Evolutionary conservation across 352 stramenopile genomes (phyloP), one percentile per base, ranked within the genome.

Genomic region (Pythium myriotylum): DNA sequence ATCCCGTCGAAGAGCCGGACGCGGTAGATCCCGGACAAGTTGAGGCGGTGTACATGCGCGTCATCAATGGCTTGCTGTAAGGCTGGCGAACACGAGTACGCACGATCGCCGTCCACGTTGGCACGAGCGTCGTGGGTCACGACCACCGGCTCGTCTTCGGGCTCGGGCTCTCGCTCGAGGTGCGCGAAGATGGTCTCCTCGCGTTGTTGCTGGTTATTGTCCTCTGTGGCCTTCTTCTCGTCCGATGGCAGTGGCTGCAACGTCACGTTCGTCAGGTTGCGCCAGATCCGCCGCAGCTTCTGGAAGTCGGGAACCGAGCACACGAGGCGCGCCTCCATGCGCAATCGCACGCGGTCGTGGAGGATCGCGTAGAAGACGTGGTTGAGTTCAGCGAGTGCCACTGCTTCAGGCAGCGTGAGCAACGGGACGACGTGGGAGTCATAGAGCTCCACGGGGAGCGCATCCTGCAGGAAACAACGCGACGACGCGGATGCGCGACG

Each of bases 1-100:
- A 88, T 73, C 7, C 79, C 79, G 26, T 83, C 70, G n/a, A 86
- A 86, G 17, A 87, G 67, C 7, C 59, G 63, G 27, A 90, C 80
- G 29, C 66, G 71, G 16, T 59, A 65, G 49, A 85, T 81, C 0
- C 76, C 74, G 1, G 74, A 82, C 46, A 88, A 56, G 35, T 85
- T 88, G 17, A 88, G 63, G 0, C 58, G 67, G 27, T 76, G 73
- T 10, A 87, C 50, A 26, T 53, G 61, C 20, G 56, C 32, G 22
- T 51, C 40, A 0, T 23, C 17, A 32, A 90, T 72, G 26, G 48
- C 65, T 17, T 69, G 24, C 53, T 75, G 62, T 0, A 88, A 66
- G 2, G 61, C 54, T 17, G 59, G 56, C 8, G 75, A 66, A 41
- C 70, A 88, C 45, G 33, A 58, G 51, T 78, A 86, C 8, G 27